Evolutionary conservation across 805 yeast species (phyloP).

Genomic region (Cyberlindnera subsufficiens): DNA sequence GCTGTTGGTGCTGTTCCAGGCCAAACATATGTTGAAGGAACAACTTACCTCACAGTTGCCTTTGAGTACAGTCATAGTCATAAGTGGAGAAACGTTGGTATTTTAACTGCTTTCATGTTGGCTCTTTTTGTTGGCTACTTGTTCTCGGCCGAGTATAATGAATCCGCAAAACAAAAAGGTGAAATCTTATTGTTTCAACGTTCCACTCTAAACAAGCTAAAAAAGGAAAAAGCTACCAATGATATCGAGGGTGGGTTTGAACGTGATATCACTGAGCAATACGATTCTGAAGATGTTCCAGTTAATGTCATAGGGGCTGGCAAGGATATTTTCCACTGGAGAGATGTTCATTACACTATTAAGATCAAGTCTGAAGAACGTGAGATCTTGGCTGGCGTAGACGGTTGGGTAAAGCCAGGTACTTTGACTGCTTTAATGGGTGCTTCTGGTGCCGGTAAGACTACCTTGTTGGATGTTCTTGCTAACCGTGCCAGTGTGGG

Average conservation of each 20-base stretch:
- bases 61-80: slow-evolving; percentile 40
- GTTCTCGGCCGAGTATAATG: slow-evolving; percentile 47
- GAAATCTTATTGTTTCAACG: slow-evolving; percentile 59
- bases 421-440: slow-evolving; percentile 77
- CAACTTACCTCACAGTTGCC: slow-evolving; percentile 36
- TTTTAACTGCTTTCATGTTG: slow-evolving; percentile 47
- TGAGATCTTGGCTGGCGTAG: slow-evolving; percentile 56
- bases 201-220: slow-evolving; percentile 40
- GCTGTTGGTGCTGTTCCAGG: slow-evolving; percentile 58
- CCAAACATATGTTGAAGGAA: slow-evolving; percentile 38
- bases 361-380: slow-evolving; percentile 56
- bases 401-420: slow-evolving; percentile 83
- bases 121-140: slow-evolving; percentile 53
- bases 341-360: slow-evolving; percentile 65
- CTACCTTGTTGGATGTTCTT: slow-evolving; percentile 64
- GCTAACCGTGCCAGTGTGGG: slow-evolving; percentile 69
- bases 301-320: slow-evolving; percentile 28
- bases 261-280: slow-evolving; percentile 22
- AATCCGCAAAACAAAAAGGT: slow-evolving; percentile 65
- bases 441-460: slow-evolving; percentile 78
- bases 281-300: slow-evolving; percentile 11
- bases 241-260: slow-evolving; percentile 23
- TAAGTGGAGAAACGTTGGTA: slow-evolving; percentile 64
- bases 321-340: slow-evolving; percentile 68
- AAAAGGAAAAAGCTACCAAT: slow-evolving; percentile 31